Evolutionary conservation across 1,284 basidiomycete species (phyloP).

Genomic region (Rhodotorula sp.): DNA sequence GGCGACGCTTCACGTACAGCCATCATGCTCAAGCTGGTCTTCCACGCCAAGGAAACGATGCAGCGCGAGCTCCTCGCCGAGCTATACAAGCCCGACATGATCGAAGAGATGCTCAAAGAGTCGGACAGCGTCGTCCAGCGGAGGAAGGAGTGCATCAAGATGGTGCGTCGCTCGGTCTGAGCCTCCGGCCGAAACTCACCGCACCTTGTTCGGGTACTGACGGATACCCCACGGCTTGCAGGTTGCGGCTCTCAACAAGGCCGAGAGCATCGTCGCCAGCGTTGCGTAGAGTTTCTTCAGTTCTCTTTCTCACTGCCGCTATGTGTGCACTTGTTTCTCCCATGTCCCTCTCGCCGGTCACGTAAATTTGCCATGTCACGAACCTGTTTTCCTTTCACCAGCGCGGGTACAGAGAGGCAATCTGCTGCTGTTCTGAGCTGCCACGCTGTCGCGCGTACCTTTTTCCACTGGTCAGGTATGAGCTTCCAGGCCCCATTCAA

Average conservation of each 20-base stretch:
- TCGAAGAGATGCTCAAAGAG: conserved; percentile 90
- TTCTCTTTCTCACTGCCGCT: background rate
- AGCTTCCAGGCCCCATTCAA: too few relatives aligned
- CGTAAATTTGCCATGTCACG: background rate
- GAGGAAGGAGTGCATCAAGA: conserved; percentile 82
- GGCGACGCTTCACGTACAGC: conserved; percentile 52
- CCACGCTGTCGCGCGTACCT: too few relatives aligned
- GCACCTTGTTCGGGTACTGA: background rate
- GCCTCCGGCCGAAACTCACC: background rate
- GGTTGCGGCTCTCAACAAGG: conserved; percentile 79
- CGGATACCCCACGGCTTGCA: conserved; percentile 40
- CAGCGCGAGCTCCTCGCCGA: conserved; percentile 85
- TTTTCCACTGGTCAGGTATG: too few relatives aligned
- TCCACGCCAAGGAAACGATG: conserved; percentile 85
- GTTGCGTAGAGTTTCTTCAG: conserved; percentile 18
- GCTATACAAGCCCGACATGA: conserved; percentile 80
- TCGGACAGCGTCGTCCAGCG: conserved; percentile 69
- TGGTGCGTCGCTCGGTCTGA: conserved; percentile 51
- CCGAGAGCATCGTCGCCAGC: conserved; percentile 63
- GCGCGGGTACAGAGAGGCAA: too few relatives aligned
- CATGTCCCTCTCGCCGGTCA: background rate
- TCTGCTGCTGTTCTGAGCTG: too few relatives aligned
- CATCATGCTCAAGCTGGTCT: conserved; percentile 89
- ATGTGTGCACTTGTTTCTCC: background rate
- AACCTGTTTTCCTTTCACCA: too few relatives aligned